phyloP scores from a whole-genome alignment of 306 rosid species.

The Canavalia gladiata region DNA sequence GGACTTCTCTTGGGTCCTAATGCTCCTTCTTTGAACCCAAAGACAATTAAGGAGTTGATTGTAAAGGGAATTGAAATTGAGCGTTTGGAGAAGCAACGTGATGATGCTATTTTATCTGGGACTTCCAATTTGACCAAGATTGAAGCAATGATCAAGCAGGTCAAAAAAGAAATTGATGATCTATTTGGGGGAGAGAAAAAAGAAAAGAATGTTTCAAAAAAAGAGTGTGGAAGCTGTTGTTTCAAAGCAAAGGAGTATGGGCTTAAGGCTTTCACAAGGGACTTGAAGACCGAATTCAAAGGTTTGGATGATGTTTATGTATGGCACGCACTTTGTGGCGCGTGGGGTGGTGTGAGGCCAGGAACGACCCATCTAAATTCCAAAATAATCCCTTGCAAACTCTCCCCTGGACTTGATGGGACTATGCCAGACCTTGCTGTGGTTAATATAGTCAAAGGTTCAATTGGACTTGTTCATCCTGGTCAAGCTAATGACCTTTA shows the following conservation, averaged over 20 bases:
- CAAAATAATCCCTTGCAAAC: constrained; percentile 65
- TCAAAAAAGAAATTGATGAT: constrained; percentile 65
- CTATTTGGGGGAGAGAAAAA: constrained; percentile 59
- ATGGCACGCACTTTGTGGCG: constrained; percentile 93
- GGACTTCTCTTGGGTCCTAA: constrained; percentile 67
- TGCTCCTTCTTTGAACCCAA: constrained; percentile 72
- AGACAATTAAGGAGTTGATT: constrained; percentile 60
- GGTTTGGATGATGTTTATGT: constrained; percentile 83
- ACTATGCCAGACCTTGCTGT: constrained; percentile 87
- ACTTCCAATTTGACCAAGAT: constrained; percentile 48
- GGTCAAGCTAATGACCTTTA: constrained; percentile 70
- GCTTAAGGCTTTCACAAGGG: constrained; percentile 80
- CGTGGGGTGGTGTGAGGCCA: constrained; percentile 96
- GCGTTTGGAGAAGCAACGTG: constrained; percentile 55
- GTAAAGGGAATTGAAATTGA: constrained; percentile 71
- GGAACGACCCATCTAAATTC: constrained; percentile 69
- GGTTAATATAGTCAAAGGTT: constrained; percentile 69
- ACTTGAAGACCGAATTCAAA: constrained; percentile 72
- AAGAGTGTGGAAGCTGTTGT: constrained; percentile 43
- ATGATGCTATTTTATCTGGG: constrained; percentile 52
- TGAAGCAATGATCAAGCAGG: constrained; percentile 54
- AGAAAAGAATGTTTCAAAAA: neutral
- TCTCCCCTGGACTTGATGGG: constrained; percentile 78
- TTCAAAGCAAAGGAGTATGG: constrained; percentile 52
- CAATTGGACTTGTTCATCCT: constrained; percentile 88